A percentile compares a stretch with the other conserved stretches of the same genome.
Evolutionary conservation across 306 rosid species (phyloP).

Genomic region (Hippophae gyantsensis): DNA sequence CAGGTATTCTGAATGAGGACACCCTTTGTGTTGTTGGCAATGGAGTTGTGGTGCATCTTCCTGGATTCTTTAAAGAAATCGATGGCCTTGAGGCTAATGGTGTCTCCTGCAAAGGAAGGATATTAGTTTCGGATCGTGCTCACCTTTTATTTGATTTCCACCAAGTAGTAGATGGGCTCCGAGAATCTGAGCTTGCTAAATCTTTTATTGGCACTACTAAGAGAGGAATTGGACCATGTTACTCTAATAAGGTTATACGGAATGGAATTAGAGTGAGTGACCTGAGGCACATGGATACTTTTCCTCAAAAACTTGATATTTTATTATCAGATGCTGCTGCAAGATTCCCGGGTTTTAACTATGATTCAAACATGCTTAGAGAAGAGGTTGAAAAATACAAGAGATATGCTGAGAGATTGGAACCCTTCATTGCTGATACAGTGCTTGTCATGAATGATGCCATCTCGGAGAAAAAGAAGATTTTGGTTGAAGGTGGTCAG

Average conservation of each 20-base stretch:
- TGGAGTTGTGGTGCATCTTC: constrained; percentile 91
- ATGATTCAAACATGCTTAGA: constrained; percentile 58
- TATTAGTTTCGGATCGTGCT: constrained; percentile 87
- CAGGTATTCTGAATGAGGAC: constrained; percentile 85
- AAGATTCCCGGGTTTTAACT: constrained; percentile 68
- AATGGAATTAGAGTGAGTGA: constrained; percentile 90
- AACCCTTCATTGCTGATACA: constrained; percentile 76
- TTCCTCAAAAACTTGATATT: constrained; percentile 76
- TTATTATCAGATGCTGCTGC: constrained; percentile 62
- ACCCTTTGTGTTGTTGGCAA: constrained; percentile 88
- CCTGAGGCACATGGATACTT: constrained; percentile 80
- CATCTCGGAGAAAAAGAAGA: constrained; percentile 59
- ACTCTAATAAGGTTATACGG: constrained; percentile 76
- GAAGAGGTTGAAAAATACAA: constrained; percentile 84
- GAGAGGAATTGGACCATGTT: constrained; percentile 98
- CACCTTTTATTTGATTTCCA: constrained; percentile 91
- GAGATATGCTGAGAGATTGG: constrained; percentile 89
- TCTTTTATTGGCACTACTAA: constrained; percentile 95
- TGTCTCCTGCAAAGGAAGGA: constrained; percentile 80
- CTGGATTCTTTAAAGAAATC: constrained; percentile 75
- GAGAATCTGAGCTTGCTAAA: constrained; percentile 82
- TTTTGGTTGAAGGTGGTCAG: constrained; percentile 97
- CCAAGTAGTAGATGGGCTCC: constrained; percentile 80
- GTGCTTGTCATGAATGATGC: constrained; percentile 77
- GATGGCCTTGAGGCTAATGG: constrained; percentile 75